These are phyloP conservation scores for Komagataella ulmi DNA, from an alignment of 805 yeast genomes.

Conservation along the genomic window DNA sequence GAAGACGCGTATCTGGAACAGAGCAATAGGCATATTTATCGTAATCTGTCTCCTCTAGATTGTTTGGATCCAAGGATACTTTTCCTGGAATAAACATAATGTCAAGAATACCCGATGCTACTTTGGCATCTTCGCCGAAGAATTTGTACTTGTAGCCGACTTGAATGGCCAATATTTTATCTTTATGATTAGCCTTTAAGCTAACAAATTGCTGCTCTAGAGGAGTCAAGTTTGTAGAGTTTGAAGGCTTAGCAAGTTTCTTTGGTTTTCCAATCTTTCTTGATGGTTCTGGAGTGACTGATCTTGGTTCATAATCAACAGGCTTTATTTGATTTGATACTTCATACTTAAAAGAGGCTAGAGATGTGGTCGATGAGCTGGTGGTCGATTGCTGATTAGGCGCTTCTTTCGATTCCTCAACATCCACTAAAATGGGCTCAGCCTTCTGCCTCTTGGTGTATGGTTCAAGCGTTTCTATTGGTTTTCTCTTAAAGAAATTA, in stretches of 20 bases:
- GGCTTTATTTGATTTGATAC: not conserved
- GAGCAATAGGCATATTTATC: slow-evolving; percentile 70
- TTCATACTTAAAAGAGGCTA: not conserved
- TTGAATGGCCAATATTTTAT: slow-evolving; percentile 67
- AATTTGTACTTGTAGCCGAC: slow-evolving; percentile 89
- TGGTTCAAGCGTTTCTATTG: not conserved
- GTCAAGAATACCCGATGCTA: slow-evolving; percentile 51
- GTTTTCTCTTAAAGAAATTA: slow-evolving; percentile 2
- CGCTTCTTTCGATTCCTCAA: not conserved
- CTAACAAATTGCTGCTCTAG: slow-evolving; percentile 66
- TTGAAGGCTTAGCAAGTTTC: not conserved
- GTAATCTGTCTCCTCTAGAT: slow-evolving; percentile 25
- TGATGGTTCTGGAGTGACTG: not conserved
- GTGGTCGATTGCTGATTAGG: not conserved
- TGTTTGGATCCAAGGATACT: slow-evolving; percentile 30
- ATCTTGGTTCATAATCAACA: slow-evolving; percentile 4
- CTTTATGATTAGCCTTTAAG: slow-evolving; percentile 45
- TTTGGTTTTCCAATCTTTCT: slow-evolving; percentile 3
- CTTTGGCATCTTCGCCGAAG: slow-evolving; percentile 72
- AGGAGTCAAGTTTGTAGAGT: slow-evolving; percentile 41
- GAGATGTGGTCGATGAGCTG: not conserved
- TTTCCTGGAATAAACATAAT: slow-evolving; percentile 68
- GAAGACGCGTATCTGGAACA: slow-evolving; percentile 67
- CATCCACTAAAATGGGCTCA: not conserved
- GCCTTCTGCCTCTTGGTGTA: not conserved